These are phyloP conservation scores for Pholiota microspora DNA, from an alignment of 768 basidiomycete species.

Conservation along the genomic window DNA sequence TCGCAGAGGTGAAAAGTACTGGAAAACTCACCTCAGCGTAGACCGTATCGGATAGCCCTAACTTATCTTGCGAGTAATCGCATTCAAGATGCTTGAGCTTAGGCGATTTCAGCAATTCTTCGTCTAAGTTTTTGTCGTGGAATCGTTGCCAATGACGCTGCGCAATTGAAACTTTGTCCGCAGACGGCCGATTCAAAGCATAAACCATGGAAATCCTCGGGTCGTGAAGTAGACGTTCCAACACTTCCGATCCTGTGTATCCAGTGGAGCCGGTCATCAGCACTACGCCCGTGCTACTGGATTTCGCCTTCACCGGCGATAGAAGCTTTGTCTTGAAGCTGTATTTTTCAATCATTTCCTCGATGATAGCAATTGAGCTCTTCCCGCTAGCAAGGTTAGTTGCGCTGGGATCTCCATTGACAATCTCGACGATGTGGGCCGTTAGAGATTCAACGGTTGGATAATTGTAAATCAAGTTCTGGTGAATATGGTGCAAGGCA, in stretches of 20 bases:
- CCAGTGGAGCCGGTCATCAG: constrained; percentile 43
- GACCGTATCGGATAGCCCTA: not conserved
- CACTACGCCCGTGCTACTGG: constrained; percentile 16
- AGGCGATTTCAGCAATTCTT: constrained; percentile 17
- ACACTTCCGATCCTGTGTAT: constrained; percentile 33
- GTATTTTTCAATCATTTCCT: constrained; percentile 19
- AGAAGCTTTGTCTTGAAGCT: not conserved
- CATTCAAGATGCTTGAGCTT: not conserved
- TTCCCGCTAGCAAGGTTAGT: constrained; percentile 5
- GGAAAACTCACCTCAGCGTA: not conserved
- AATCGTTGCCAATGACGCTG: constrained; percentile 19
- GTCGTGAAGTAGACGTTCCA: constrained; percentile 25
- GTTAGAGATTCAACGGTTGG: constrained; percentile 17
- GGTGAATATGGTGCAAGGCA: constrained; percentile 15
- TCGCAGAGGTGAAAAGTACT: not conserved
- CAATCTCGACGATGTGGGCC: constrained; percentile 12
- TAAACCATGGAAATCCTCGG: constrained; percentile 25
- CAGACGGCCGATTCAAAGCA: constrained; percentile 27
- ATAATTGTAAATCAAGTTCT: constrained; percentile 18
- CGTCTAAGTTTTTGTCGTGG: constrained; percentile 28
- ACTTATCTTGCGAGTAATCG: not conserved
- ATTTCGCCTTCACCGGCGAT: not conserved
- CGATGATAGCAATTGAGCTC: constrained; percentile 11
- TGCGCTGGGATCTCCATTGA: constrained; percentile 8
- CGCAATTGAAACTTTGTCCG: constrained; percentile 18